These are phyloP conservation scores for Microsporum audouinii DNA, from an alignment of 2,329 filamentous ascomycete genomes.

Conservation along the genomic window DNA sequence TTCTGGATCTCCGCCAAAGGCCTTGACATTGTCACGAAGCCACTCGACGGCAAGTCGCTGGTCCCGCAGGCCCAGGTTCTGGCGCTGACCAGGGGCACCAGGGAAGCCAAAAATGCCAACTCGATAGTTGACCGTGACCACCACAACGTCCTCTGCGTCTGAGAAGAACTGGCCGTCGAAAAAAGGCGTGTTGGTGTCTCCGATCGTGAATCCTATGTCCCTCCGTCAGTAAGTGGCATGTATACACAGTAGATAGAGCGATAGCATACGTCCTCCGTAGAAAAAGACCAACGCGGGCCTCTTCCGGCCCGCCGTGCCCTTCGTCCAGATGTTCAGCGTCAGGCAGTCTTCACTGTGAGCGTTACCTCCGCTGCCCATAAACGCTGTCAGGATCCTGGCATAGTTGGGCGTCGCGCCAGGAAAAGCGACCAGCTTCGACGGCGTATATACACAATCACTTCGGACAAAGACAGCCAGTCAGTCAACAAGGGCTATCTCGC, in stretches of 20 bases:
- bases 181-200: slow-evolving; percentile 1
- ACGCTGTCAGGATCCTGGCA: slow-evolving; percentile 15
- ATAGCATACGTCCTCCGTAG: slow-evolving; percentile 4
- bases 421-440: slow-evolving; percentile 14
- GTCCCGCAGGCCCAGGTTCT: slow-evolving; percentile 30
- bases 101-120: slow-evolving; percentile 37
- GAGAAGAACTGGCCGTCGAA: slow-evolving; percentile 30
- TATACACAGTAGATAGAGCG: background rate
- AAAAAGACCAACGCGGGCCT: slow-evolving; percentile 4
- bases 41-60: slow-evolving; percentile 19
- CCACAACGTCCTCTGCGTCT: slow-evolving; percentile 29
- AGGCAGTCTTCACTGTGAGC: slow-evolving; percentile 17
- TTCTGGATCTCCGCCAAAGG: slow-evolving; percentile 23
- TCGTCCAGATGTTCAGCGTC: slow-evolving; percentile 5
- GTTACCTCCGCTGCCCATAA: slow-evolving; percentile 27
- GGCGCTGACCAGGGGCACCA: slow-evolving; percentile 25
- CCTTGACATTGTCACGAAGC: slow-evolving; percentile 21
- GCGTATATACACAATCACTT: slow-evolving; percentile 19
- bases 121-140: slow-evolving; percentile 38
- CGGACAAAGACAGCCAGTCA: background rate
- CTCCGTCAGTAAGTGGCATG: background rate
- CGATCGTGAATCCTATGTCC: slow-evolving; percentile 2
- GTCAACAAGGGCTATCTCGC: background rate
- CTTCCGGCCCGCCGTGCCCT: background rate
- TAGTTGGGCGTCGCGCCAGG: slow-evolving; percentile 18